Conservation (phyloP, 2,329 filamentous ascomycete genomes). For the Aspergillus thermomutatus region DNA sequence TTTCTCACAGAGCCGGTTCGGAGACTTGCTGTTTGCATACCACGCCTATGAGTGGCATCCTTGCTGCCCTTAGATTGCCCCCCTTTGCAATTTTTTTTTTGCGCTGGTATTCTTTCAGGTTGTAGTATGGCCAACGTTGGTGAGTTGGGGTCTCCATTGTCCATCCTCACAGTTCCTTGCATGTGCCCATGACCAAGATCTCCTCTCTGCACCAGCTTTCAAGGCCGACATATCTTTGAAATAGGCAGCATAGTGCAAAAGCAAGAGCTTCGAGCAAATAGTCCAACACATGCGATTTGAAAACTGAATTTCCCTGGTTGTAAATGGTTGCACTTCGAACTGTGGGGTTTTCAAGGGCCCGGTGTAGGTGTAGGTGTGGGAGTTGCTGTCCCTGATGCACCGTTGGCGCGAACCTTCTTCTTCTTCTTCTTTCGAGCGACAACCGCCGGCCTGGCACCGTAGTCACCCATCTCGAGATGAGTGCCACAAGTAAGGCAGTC, state of each 20-base stretch:
- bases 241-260: not conserved
- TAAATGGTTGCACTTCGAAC: not conserved
- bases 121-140: not conserved
- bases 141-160: not conserved
- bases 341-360: constrained; percentile 22
- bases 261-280: not conserved
- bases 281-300: not conserved
- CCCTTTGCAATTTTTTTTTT: not conserved
- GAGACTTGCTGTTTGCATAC: not conserved
- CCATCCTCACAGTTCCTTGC: not conserved
- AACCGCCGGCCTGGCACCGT: constrained; percentile 74
- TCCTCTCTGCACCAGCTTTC: not conserved
- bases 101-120: not conserved
- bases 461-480: constrained; percentile 69
- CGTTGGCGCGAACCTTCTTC: constrained; percentile 60
- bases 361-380: constrained; percentile 56
- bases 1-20: not conserved
- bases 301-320: not conserved
- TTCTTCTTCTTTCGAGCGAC: constrained; percentile 70
- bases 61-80: not conserved
- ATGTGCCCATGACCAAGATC: not conserved
- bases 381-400: constrained; percentile 50
- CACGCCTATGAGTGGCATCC: not conserved
- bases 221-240: not conserved
- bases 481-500: constrained; percentile 83